phyloP scores from a whole-genome alignment of 2,329 filamentous ascomycete genomes.

The Trichoderma cornu-damae region DNA sequence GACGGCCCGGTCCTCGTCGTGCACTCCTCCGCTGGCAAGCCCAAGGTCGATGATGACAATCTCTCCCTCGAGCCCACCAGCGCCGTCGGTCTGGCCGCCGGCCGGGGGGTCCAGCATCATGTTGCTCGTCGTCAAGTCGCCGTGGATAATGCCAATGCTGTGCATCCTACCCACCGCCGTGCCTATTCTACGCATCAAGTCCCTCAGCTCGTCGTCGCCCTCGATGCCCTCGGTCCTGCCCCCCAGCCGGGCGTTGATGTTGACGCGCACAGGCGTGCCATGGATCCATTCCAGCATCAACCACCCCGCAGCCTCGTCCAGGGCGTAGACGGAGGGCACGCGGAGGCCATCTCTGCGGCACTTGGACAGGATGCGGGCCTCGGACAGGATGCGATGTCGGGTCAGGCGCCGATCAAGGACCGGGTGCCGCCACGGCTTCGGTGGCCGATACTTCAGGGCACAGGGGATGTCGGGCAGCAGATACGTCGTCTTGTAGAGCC shows the following conservation, averaged over 20 bases:
- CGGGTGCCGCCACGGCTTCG: slow-evolving; percentile 88
- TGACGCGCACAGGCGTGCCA: slow-evolving; percentile 63
- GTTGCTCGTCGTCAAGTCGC: slow-evolving; percentile 95
- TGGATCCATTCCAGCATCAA: slow-evolving; percentile 81
- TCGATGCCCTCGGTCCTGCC: slow-evolving; percentile 37
- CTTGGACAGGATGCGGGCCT: slow-evolving; percentile 78
- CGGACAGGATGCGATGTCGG: slow-evolving; percentile 77
- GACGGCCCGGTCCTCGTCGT: slow-evolving; percentile 91
- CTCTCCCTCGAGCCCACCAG: slow-evolving; percentile 55
- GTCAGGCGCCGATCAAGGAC: slow-evolving; percentile 83
- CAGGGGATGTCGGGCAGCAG: slow-evolving; percentile 62
- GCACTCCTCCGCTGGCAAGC: slow-evolving; percentile 70
- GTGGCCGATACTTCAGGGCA: slow-evolving; percentile 85
- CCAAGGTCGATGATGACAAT: slow-evolving; percentile 94
- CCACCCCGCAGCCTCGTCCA: slow-evolving; percentile 62
- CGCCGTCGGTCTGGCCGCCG: slow-evolving; percentile 23
- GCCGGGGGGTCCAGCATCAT: slow-evolving; percentile 63
- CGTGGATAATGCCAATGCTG: slow-evolving; percentile 80
- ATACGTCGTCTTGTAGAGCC: slow-evolving; percentile 83
- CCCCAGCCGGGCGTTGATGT: slow-evolving; percentile 64
- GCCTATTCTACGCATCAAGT: slow-evolving; percentile 67
- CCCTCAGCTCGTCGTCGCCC: slow-evolving; percentile 49
- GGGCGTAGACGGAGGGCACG: slow-evolving; percentile 75
- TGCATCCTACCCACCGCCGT: slow-evolving; percentile 70
- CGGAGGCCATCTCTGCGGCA: slow-evolving; percentile 72